Evolutionary conservation across 2,329 filamentous ascomycete species (phyloP).

Genomic region (Chaetomiaceae sp.): DNA sequence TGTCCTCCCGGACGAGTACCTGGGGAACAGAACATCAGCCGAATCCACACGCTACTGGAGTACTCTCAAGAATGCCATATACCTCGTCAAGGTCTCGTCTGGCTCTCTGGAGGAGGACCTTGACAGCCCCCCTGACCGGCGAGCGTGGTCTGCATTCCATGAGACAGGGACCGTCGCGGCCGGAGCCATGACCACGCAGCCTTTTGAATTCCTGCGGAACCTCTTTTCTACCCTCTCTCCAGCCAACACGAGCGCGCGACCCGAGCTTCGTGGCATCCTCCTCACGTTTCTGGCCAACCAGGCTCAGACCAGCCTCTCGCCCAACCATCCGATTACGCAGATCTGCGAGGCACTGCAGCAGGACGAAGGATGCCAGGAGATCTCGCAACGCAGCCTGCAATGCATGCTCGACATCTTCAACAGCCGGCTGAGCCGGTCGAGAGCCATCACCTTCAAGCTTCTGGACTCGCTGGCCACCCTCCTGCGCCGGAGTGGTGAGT

Average conservation of each 20-base stretch:
- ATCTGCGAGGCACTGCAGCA: conserved; percentile 24
- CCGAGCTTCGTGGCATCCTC: conserved; percentile 24
- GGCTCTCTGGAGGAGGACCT: conserved; percentile 9
- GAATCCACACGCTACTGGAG: conserved; percentile 24
- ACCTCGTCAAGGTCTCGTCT: conserved; percentile 25
- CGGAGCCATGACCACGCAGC: conserved; percentile 24
- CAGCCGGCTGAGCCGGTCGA: conserved; percentile 21
- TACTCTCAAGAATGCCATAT: conserved; percentile 25
- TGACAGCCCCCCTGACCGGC: conserved; percentile 17
- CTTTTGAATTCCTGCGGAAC: conserved; percentile 27
- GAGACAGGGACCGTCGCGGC: conserved; percentile 22
- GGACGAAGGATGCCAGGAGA: conserved; percentile 25
- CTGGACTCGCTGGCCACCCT: conserved; percentile 27
- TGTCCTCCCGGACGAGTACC: conserved; percentile 24
- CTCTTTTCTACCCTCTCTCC: conserved; percentile 26
- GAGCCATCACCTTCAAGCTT: conserved; percentile 25
- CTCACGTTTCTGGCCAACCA: conserved; percentile 23
- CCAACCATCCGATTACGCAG: conserved; percentile 24
- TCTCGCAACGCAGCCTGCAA: conserved; percentile 25
- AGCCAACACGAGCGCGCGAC: conserved; percentile 24
- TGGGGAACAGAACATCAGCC: conserved; percentile 17
- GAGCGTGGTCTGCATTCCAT: conserved; percentile 23
- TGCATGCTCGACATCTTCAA: conserved; percentile 28
- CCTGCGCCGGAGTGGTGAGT: conserved; percentile 25
- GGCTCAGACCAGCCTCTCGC: conserved; percentile 21